Evolutionary conservation across 441 rosid genomes (phyloP).

Genomic region (Croton laevigatus): DNA sequence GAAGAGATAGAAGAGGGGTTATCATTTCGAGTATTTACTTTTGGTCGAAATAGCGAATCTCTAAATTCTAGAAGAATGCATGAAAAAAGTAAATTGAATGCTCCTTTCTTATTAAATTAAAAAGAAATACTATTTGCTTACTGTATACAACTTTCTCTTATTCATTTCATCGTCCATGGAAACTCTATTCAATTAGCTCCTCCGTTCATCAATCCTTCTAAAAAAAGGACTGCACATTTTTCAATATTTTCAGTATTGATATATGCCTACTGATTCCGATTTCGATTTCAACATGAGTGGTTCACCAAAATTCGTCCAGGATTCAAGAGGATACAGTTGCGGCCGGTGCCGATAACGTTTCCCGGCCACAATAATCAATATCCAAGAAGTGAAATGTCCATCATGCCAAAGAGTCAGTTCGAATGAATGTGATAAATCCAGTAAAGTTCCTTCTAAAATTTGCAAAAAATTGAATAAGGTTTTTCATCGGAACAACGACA

Average conservation of each 20-base stretch:
- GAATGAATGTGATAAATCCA: neutral
- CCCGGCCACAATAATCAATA: neutral
- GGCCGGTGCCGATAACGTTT: slow-evolving; percentile 4
- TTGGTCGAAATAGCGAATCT: no score
- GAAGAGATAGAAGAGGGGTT: no score
- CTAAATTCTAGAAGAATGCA: no score
- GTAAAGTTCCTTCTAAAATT: neutral
- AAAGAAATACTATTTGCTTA: no score
- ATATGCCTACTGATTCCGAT: no score
- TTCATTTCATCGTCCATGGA: neutral
- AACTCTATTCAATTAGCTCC: no score
- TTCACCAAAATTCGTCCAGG: neutral
- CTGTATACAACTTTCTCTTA: neutral
- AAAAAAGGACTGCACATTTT: no score
- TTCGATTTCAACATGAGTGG: neutral
- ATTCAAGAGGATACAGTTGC: slow-evolving; percentile 10
- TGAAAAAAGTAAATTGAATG: no score
- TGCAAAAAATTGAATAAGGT: neutral
- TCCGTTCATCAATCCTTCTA: no score
- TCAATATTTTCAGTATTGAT: no score
- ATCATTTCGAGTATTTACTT: no score
- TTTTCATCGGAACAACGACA: neutral
- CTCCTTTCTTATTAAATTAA: no score
- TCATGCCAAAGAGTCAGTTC: neutral
- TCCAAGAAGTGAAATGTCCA: neutral